phyloP scores from a whole-genome alignment of 805 yeast genomes.

The Pichia deserticola region DNA sequence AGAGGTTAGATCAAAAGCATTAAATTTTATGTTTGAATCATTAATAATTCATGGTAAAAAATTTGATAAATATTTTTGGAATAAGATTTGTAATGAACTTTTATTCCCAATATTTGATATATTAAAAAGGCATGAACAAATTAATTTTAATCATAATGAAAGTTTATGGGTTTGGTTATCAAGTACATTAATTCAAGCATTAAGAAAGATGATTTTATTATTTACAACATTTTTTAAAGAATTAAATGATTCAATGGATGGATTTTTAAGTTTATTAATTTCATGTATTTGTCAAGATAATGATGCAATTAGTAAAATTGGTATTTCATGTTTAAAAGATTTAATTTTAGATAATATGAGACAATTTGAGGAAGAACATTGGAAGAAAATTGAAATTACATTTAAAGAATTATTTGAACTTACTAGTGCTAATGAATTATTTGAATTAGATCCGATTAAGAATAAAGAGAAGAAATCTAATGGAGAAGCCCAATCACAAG shows the following conservation, averaged over 20 bases:
- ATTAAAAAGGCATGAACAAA: conserved; percentile 67
- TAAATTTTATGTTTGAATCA: conserved; percentile 75
- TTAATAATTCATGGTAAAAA: conserved; percentile 71
- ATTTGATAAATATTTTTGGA: conserved; percentile 78
- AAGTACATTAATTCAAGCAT: conserved; percentile 91
- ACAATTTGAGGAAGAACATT: conserved; percentile 58
- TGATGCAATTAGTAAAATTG: conserved; percentile 93
- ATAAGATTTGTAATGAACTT: conserved; percentile 63
- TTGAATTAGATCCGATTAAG: conserved; percentile 48
- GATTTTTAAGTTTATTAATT: conserved; percentile 66
- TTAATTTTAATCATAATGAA: conserved; percentile 60
- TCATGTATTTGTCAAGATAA: conserved; percentile 95
- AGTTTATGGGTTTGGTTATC: conserved; percentile 93
- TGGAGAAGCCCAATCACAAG: conserved; percentile 15
- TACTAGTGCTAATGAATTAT: conserved; percentile 83
- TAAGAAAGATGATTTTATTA: conserved; percentile 77
- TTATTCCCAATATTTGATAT: conserved; percentile 88
- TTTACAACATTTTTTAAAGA: conserved; percentile 77
- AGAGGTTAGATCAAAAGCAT: conserved; percentile 86
- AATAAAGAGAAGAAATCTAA: conserved; percentile 3
- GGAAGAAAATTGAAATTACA: conserved; percentile 63
- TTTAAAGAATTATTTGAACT: conserved; percentile 64
- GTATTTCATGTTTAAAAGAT: conserved; percentile 79
- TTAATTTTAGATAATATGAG: conserved; percentile 67
- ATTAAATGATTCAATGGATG: conserved; percentile 66